Conservation (phyloP, 306 rosid species). For the Medicago lupulina region DNA sequence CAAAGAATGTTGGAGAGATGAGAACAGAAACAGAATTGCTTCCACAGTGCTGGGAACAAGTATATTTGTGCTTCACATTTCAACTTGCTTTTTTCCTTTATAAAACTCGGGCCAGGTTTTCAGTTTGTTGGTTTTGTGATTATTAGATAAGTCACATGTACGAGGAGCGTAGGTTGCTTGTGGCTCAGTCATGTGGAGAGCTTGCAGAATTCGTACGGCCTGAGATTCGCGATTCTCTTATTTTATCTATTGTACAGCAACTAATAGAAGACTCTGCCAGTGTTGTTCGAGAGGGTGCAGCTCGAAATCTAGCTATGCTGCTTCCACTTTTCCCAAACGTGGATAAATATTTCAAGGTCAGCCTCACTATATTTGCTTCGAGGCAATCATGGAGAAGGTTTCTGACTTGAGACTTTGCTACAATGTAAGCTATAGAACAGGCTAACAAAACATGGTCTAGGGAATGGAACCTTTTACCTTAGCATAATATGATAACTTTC, state of each 20-base stretch:
- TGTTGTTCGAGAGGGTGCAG: slow-evolving; percentile 96
- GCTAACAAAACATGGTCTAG: slow-evolving; percentile 60
- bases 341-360: slow-evolving; percentile 99
- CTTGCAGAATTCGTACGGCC: slow-evolving; percentile 90
- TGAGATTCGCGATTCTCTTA: slow-evolving; percentile 94
- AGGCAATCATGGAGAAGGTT: slow-evolving; percentile 99
- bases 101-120: background rate
- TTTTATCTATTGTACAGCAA: slow-evolving; percentile 90
- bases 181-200: slow-evolving; percentile 97
- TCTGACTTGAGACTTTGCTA: slow-evolving; percentile 96
- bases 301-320: slow-evolving; percentile 91
- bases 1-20: slow-evolving; percentile 96
- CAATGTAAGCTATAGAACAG: slow-evolving; percentile 94
- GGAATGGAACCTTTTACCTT: slow-evolving; percentile 69
- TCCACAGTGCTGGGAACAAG: slow-evolving; percentile 99
- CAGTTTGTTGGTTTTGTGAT: slow-evolving; percentile 28
- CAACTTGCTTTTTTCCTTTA: slow-evolving; percentile 3
- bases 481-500: no score
- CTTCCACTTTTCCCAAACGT: slow-evolving; percentile 88
- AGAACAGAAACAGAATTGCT: slow-evolving; percentile 97
- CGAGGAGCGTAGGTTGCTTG: slow-evolving; percentile 95
- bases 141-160: slow-evolving; percentile 87
- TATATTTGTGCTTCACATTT: slow-evolving; percentile 41
- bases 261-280: slow-evolving; percentile 89
- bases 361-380: slow-evolving; percentile 99